Percentiles rank a stretch among this genome's conserved stretches.
Evolutionary conservation across 163 green algal species (phyloP).

Genomic region (Scenedesmus sp.): DNA sequence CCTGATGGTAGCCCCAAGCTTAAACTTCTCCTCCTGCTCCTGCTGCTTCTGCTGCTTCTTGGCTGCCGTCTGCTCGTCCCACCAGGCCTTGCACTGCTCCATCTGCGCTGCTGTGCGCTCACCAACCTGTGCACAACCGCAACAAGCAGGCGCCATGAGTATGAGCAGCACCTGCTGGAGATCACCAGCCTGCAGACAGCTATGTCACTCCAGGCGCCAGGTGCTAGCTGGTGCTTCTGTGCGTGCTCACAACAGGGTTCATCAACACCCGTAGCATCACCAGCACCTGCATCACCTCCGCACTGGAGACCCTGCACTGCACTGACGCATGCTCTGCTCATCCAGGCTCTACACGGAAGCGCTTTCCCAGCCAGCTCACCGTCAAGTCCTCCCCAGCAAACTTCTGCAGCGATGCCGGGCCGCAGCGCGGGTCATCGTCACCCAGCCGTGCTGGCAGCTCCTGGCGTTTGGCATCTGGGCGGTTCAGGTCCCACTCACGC

Average conservation of each 20-base stretch:
- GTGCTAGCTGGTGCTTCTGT: too few species aligned
- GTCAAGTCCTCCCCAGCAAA: slow-evolving; percentile 78
- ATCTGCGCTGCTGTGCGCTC: slow-evolving; percentile 70
- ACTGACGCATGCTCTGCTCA: not conserved
- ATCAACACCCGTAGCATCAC: not conserved
- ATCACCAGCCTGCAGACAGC: not conserved
- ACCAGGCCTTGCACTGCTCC: slow-evolving; percentile 78
- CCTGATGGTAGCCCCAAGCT: slow-evolving; percentile 56
- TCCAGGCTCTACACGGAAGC: not conserved
- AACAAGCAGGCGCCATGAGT: not conserved
- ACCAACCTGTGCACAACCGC: slow-evolving; percentile 56
- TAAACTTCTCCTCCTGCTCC: slow-evolving; percentile 59
- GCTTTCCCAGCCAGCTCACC: not conserved
- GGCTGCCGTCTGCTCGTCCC: slow-evolving; percentile 72
- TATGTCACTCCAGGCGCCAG: too few species aligned
- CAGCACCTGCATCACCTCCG: not conserved
- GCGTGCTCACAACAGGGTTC: too few species aligned
- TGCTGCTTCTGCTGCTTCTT: slow-evolving; percentile 59
- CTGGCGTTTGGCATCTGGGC: slow-evolving; percentile 72
- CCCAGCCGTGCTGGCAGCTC: slow-evolving; percentile 69
- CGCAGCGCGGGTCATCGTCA: slow-evolving; percentile 72
- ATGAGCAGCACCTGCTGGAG: not conserved
- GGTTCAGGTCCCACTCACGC: slow-evolving; percentile 82
- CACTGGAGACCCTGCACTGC: not conserved
- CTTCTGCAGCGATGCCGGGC: slow-evolving; percentile 67